These are phyloP conservation scores for Ganoderma leucocontextum DNA, from an alignment of 1,284 basidiomycete species.

Conservation along the genomic window DNA sequence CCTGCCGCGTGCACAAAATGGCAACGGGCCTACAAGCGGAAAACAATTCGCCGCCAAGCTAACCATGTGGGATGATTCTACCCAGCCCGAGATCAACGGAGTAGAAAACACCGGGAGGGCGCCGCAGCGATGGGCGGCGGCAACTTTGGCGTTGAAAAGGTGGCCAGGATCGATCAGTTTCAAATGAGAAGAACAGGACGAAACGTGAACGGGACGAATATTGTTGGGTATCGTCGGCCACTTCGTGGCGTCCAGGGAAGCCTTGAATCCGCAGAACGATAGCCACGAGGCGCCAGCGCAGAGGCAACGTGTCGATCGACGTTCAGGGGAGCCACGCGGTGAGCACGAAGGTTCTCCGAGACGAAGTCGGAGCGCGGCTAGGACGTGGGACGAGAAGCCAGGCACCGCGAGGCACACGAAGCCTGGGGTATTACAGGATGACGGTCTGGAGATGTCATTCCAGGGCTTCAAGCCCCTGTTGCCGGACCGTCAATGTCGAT, in stretches of 20 bases:
- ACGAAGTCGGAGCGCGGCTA: background rate
- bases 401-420: conserved; percentile 5
- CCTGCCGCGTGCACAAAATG: background rate
- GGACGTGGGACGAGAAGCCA: conserved; percentile 8
- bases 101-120: conserved; percentile 2
- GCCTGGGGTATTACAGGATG: background rate
- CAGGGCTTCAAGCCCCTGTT: background rate
- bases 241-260: background rate
- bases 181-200: background rate
- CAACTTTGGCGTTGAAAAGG: too few relatives aligned
- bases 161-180: background rate
- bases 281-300: background rate
- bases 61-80: background rate
- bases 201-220: too few relatives aligned
- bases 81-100: background rate
- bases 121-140: background rate
- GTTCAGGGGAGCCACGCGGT: background rate
- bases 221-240: background rate
- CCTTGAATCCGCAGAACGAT: background rate
- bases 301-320: conserved; percentile 6
- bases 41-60: background rate
- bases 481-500: background rate
- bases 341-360: conserved; percentile 1
- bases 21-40: background rate
- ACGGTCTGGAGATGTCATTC: background rate